These are phyloP conservation scores for Albugo laibachii DNA, from an alignment of 352 stramenopile genomes.

Conservation along the genomic window DNA sequence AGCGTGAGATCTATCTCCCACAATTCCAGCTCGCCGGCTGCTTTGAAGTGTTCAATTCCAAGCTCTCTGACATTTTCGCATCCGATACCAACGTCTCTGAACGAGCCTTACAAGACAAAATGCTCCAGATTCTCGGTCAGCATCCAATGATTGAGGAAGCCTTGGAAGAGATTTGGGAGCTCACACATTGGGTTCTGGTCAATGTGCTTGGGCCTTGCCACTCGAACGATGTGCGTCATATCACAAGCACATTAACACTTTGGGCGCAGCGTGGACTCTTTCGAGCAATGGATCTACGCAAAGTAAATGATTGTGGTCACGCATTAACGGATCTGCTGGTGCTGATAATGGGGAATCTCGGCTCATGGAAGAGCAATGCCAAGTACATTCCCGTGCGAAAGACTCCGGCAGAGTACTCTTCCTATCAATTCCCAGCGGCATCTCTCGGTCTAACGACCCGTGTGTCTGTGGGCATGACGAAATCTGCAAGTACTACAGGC, in stretches of 20 bases:
- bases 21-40: conserved; percentile 95
- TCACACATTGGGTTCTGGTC: conserved; percentile 87
- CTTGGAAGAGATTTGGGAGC: conserved; percentile 94
- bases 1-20: conserved; percentile 94
- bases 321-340: conserved; percentile 53
- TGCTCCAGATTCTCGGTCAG: conserved; percentile 60
- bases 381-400: conserved; percentile 72
- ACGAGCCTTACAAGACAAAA: conserved; percentile 53
- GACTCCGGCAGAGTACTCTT: conserved; percentile 64
- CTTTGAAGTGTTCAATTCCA: conserved; percentile 83
- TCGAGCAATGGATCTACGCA: conserved; percentile 53
- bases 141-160: conserved; percentile 78
- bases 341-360: conserved; percentile 41
- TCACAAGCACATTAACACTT: conserved; percentile 64
- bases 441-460: conserved; percentile 16
- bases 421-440: conserved; percentile 52
- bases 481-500: conserved; percentile 76
- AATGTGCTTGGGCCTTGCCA: conserved; percentile 90
- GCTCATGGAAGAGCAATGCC: conserved; percentile 51
- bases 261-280: conserved; percentile 66
- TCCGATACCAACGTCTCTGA: conserved; percentile 38
- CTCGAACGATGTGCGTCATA: conserved; percentile 86
- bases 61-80: conserved; percentile 50
- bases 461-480: conserved; percentile 32
- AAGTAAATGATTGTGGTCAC: conserved; percentile 32